These are phyloP conservation scores for Lepiota brunneoincarnata DNA, from an alignment of 768 basidiomycete genomes.

Conservation along the genomic window DNA sequence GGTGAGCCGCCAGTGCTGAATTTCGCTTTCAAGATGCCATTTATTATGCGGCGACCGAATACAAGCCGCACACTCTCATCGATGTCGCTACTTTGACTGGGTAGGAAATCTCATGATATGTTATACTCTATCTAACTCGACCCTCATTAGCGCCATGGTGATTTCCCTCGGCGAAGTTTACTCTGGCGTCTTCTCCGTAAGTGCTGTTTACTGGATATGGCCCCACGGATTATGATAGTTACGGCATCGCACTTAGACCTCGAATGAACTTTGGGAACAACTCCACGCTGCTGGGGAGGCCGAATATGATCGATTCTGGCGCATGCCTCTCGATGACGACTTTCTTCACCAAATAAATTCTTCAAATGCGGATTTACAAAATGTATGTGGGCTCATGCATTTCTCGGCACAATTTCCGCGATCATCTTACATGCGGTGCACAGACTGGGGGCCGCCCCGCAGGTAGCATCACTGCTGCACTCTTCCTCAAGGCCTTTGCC, in stretches of 20 bases:
- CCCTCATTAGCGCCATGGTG: conserved; percentile 54
- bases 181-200: conserved; percentile 76
- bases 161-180: conserved; percentile 74
- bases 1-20: not conserved
- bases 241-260: conserved; percentile 41
- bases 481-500: conserved; percentile 84
- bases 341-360: conserved; percentile 74
- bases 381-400: conserved; percentile 36
- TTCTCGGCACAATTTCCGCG: not conserved
- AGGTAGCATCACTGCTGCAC: conserved; percentile 77
- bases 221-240: not conserved
- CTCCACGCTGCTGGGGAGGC: conserved; percentile 67
- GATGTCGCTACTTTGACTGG: conserved; percentile 89
- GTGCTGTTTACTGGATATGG: conserved; percentile 16
- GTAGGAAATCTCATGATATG: conserved; percentile 31
- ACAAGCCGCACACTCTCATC: conserved; percentile 78
- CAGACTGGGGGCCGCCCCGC: conserved; percentile 72
- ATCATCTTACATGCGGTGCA: not conserved
- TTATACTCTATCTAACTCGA: not conserved
- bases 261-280: conserved; percentile 70
- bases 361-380: conserved; percentile 81
- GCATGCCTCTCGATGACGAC: conserved; percentile 85
- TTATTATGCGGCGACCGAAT: conserved; percentile 75
- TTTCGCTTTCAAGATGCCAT: conserved; percentile 57
- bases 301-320: conserved; percentile 86